Conservation (phyloP, 306 rosid genomes). For the Phaseolus lunatus region DNA sequence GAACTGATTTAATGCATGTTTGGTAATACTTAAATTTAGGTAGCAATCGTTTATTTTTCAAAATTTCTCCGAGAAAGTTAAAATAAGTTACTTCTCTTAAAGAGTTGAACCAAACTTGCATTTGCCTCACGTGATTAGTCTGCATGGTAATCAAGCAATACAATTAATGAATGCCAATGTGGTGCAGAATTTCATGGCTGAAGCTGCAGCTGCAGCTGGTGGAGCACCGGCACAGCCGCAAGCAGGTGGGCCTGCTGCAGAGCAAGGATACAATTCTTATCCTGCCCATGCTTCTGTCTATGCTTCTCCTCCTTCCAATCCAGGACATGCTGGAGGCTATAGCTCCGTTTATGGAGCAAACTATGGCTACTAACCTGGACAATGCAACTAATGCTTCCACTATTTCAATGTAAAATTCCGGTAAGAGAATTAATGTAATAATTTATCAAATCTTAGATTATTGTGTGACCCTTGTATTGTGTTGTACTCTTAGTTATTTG, state of each 20-base stretch:
- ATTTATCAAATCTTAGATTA: constrained; percentile 31
- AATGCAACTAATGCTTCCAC: constrained; percentile 32
- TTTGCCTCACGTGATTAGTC: background rate
- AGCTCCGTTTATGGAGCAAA: constrained; percentile 82
- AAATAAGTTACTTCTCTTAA: background rate
- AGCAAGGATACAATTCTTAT: constrained; percentile 84
- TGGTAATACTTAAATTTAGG: background rate
- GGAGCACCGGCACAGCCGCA: constrained; percentile 70
- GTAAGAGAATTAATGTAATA: constrained; percentile 37
- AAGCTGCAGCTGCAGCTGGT: constrained; percentile 82
- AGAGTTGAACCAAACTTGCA: background rate
- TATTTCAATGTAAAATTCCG: constrained; percentile 35
- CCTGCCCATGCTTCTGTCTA: constrained; percentile 76
- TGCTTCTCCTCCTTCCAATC: constrained; percentile 82
- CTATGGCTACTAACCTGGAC: constrained; percentile 73
- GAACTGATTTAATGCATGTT: constrained; percentile 16
- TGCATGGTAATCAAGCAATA: constrained; percentile 29
- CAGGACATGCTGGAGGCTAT: constrained; percentile 72
- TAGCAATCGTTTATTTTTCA: background rate
- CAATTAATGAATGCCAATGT: constrained; percentile 33
- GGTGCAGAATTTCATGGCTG: constrained; percentile 95
- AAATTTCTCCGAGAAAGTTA: background rate
- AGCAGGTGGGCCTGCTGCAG: constrained; percentile 59
- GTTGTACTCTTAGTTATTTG: constrained; percentile 30
- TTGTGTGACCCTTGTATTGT: constrained; percentile 10